phyloP scores from a whole-genome alignment of 2,329 filamentous ascomycete species.

The Thelonectria blattea region DNA sequence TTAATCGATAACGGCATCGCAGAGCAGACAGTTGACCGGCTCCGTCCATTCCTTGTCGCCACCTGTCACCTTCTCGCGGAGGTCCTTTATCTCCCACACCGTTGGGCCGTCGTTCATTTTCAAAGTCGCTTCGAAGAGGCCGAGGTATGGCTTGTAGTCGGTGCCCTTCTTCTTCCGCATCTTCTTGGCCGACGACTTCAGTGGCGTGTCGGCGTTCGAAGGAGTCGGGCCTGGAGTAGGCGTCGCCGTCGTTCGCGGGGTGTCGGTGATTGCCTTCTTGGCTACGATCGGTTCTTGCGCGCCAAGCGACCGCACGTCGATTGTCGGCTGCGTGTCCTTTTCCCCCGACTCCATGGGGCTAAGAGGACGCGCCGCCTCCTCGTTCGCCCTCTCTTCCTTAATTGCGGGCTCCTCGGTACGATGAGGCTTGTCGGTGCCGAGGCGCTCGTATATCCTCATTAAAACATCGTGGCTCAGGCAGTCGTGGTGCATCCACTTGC shows the following conservation, averaged over 20 bases:
- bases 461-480: slow-evolving; percentile 65
- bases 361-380: slow-evolving; percentile 48
- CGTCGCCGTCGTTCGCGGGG: slow-evolving; percentile 40
- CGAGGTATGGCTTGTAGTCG: slow-evolving; percentile 55
- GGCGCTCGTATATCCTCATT: slow-evolving; percentile 53
- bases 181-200: slow-evolving; percentile 42
- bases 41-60: slow-evolving; percentile 62
- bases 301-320: slow-evolving; percentile 57
- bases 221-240: slow-evolving; percentile 41
- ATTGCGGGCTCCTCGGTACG: slow-evolving; percentile 45
- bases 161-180: slow-evolving; percentile 47
- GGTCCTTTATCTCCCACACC: slow-evolving; percentile 58
- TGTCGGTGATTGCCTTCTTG: slow-evolving; percentile 43
- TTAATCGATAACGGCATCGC: slow-evolving; percentile 54
- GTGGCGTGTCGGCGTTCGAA: slow-evolving; percentile 31
- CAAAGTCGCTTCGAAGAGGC: slow-evolving; percentile 58
- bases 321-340: slow-evolving; percentile 58
- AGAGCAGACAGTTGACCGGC: slow-evolving; percentile 56
- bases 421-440: slow-evolving; percentile 60
- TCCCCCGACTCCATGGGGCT: slow-evolving; percentile 59
- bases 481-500: slow-evolving; percentile 68
- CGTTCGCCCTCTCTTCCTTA: slow-evolving; percentile 47
- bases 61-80: slow-evolving; percentile 53
- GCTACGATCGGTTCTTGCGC: slow-evolving; percentile 48
- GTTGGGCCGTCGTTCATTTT: slow-evolving; percentile 55